A percentile compares a stretch with the other conserved stretches of the same genome.
These are phyloP conservation scores for Helichrysum umbraculigerum DNA, from an alignment of 129 eudicot species.

Conservation along the genomic window DNA sequence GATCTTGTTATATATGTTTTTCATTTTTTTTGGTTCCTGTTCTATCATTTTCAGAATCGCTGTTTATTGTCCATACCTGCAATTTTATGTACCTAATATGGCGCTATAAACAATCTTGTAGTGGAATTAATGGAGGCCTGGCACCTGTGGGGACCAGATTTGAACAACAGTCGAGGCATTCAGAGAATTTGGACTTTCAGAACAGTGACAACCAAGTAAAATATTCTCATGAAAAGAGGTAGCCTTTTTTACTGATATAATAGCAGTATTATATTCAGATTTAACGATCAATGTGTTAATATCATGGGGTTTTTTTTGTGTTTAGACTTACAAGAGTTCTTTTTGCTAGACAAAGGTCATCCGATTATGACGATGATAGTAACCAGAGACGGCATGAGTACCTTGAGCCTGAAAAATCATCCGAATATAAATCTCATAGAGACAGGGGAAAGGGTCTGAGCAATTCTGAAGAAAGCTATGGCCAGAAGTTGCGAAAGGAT, in stretches of 20 bases:
- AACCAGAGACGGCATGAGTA: slow-evolving; percentile 25
- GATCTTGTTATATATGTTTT: slow-evolving; percentile 27
- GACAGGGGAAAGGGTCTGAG: slow-evolving; percentile 46
- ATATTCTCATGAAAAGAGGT: slow-evolving; percentile 55
- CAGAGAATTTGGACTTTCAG: slow-evolving; percentile 44
- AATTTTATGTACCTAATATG: slow-evolving; percentile 15
- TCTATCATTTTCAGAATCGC: neutral
- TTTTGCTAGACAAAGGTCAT: slow-evolving; percentile 42
- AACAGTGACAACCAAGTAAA: slow-evolving; percentile 42
- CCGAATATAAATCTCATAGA: slow-evolving; percentile 36
- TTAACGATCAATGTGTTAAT: neutral
- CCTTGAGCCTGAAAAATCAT: slow-evolving; percentile 42
- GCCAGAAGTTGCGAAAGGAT: slow-evolving; percentile 40
- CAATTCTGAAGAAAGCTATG: slow-evolving; percentile 53
- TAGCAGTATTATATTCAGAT: slow-evolving; percentile 2
- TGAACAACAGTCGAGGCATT: slow-evolving; percentile 30
- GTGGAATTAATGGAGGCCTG: slow-evolving; percentile 47
- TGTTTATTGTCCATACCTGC: neutral
- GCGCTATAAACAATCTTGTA: slow-evolving; percentile 32
- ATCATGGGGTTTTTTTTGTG: neutral
- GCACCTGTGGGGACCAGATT: slow-evolving; percentile 38
- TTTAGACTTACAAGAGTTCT: slow-evolving; percentile 22
- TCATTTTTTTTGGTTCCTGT: neutral
- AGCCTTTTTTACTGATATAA: slow-evolving; percentile 16
- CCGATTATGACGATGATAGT: slow-evolving; percentile 44